Conservation (phyloP, 73 alveolate species). For the Stentor roeselii region DNA sequence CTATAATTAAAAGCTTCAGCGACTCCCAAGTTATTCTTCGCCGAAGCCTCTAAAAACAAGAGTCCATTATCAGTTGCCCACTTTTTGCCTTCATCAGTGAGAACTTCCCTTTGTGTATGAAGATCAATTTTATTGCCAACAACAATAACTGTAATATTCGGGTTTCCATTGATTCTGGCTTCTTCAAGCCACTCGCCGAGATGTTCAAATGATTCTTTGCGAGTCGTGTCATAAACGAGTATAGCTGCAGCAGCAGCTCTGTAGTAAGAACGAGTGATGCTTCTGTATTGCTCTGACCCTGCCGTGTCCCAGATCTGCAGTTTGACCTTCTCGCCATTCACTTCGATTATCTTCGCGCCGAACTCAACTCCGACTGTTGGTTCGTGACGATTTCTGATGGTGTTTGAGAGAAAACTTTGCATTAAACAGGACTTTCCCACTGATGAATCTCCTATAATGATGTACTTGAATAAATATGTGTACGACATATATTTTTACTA, state of each 20-base stretch:
- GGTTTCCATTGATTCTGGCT: conserved; percentile 84
- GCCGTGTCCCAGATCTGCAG: conserved; percentile 97
- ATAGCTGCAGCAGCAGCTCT: conserved; percentile 92
- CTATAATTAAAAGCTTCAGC: too few species aligned
- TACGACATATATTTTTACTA: too few species aligned
- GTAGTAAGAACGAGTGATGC: conserved; percentile 81
- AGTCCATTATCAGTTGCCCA: conserved; percentile 74
- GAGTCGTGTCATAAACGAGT: conserved; percentile 81
- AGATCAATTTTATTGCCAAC: conserved; percentile 89
- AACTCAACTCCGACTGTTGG: conserved; percentile 94
- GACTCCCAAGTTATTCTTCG: too few species aligned
- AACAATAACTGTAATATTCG: conserved; percentile 79
- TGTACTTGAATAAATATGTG: conserved; percentile 75
- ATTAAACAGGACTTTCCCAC: conserved; percentile 92
- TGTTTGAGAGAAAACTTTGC: conserved; percentile 82
- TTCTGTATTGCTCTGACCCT: conserved; percentile 78
- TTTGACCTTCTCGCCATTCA: conserved; percentile 70
- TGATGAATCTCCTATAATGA: conserved; percentile 85
- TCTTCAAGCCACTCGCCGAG: conserved; percentile 89
- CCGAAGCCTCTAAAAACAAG: conserved; percentile 69
- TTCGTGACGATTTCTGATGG: conserved; percentile 85
- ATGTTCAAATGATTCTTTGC: conserved; percentile 82
- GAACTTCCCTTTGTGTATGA: conserved; percentile 64
- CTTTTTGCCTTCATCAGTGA: conserved; percentile 66
- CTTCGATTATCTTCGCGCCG: conserved; percentile 84